Evolutionary conservation across 1,284 basidiomycete genomes (phyloP).

Genomic region (Austroboletus niveus): DNA sequence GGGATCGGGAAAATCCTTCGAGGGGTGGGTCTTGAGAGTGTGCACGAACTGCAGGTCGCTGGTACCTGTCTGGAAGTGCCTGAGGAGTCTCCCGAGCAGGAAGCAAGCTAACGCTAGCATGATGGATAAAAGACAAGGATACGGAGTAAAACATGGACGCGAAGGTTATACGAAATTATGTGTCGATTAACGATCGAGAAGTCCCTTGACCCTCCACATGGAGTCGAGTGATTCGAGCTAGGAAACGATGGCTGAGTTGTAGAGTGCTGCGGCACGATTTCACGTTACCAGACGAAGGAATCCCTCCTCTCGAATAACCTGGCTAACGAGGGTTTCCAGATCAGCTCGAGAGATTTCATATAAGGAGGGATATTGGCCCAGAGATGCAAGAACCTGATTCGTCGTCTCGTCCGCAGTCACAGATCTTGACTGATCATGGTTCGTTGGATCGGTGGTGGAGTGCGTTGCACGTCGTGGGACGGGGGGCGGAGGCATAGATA

Average conservation of each 20-base stretch:
- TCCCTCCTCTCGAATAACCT: slow-evolving; percentile 57
- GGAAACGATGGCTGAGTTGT: slow-evolving; percentile 18
- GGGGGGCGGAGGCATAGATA: slow-evolving; percentile 29
- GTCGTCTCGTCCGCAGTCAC: slow-evolving; percentile 8
- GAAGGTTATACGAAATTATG: not conserved
- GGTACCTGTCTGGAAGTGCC: slow-evolving; percentile 36
- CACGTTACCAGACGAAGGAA: slow-evolving; percentile 46
- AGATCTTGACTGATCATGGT: slow-evolving; percentile 3
- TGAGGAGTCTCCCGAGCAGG: slow-evolving; percentile 5
- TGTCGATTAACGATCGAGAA: slow-evolving; percentile 27
- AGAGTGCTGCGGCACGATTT: not conserved
- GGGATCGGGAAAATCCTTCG: slow-evolving; percentile 58
- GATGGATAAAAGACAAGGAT: not conserved
- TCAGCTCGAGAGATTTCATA: slow-evolving; percentile 45
- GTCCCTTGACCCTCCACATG: slow-evolving; percentile 39
- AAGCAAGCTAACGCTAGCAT: not conserved
- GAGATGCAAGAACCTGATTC: slow-evolving; percentile 33
- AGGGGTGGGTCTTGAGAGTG: slow-evolving; percentile 60
- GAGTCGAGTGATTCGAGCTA: slow-evolving; percentile 42
- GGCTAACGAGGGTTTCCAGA: slow-evolving; percentile 48
- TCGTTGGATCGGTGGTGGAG: slow-evolving; percentile 2
- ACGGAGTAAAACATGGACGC: slow-evolving; percentile 1
- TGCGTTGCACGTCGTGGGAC: slow-evolving; percentile 12
- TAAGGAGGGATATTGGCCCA: slow-evolving; percentile 42
- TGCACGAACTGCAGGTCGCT: slow-evolving; percentile 58